Percentiles rank a stretch among this genome's conserved stretches.
Conservation (phyloP, 1,284 basidiomycete species). For the Pseudozyma hubeiensis region DNA sequence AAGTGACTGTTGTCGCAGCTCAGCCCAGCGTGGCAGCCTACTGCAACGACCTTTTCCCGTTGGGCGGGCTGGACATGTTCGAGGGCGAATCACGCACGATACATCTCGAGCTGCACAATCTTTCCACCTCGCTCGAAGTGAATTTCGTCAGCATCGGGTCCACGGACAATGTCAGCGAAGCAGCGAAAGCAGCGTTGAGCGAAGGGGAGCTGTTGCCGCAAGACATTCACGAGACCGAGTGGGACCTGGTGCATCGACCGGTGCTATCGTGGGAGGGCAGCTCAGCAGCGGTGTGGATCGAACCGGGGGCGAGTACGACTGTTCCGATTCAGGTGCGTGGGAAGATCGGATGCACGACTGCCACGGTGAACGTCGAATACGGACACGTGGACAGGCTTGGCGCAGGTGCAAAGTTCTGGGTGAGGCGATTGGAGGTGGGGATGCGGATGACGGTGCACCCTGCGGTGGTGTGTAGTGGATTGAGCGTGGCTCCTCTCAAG, state of each 20-base stretch:
- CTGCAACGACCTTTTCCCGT: slow-evolving; percentile 81
- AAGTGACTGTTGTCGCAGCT: slow-evolving; percentile 82
- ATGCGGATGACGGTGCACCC: slow-evolving; percentile 91
- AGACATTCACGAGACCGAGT: slow-evolving; percentile 90
- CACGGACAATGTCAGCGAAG: slow-evolving; percentile 84
- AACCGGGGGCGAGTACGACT: slow-evolving; percentile 78
- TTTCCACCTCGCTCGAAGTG: slow-evolving; percentile 77
- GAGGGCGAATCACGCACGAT: slow-evolving; percentile 89
- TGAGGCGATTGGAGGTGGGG: slow-evolving; percentile 83
- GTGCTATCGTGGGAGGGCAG: slow-evolving; percentile 72
- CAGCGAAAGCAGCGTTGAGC: slow-evolving; percentile 79
- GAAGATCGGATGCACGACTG: slow-evolving; percentile 86
- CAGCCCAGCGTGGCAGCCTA: slow-evolving; percentile 87
- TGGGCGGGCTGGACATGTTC: slow-evolving; percentile 91
- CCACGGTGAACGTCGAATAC: slow-evolving; percentile 85
- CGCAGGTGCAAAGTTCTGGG: slow-evolving; percentile 75
- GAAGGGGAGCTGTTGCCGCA: slow-evolving; percentile 81
- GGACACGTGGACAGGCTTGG: slow-evolving; percentile 72
- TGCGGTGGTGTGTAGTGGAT: slow-evolving; percentile 79
- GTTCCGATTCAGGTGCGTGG: slow-evolving; percentile 82
- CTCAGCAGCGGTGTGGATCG: slow-evolving; percentile 69
- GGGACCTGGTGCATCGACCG: slow-evolving; percentile 80
- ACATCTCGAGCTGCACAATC: slow-evolving; percentile 85
- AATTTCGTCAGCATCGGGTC: slow-evolving; percentile 87
- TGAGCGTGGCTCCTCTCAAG: slow-evolving; percentile 38